Evolutionary conservation across 441 rosid species (phyloP).

Genomic region (Flueggea neowawraea): DNA sequence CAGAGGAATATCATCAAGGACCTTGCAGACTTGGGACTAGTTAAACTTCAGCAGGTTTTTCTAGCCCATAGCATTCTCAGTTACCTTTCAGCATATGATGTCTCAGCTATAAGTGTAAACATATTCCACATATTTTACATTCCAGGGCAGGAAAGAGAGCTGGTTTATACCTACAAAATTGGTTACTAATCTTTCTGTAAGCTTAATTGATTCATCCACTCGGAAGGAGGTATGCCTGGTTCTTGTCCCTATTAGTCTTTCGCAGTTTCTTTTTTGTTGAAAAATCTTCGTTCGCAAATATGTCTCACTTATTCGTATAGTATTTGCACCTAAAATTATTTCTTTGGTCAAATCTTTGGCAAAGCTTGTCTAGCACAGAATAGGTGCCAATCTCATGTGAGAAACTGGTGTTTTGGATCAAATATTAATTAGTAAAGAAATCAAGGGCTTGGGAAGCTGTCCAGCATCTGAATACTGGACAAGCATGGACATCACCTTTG

Average conservation of each 20-base stretch:
- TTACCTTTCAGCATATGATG: background rate
- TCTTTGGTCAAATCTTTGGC: too few relatives aligned
- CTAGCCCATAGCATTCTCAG: constrained; percentile 2
- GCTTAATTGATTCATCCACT: constrained; percentile 83
- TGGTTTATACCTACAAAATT: constrained; percentile 98
- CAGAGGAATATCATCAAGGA: constrained; percentile 74
- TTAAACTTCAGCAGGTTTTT: constrained; percentile 94
- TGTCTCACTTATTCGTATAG: too few relatives aligned
- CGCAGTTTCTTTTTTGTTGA: background rate
- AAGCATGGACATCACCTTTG: too few relatives aligned
- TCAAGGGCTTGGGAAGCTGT: too few relatives aligned
- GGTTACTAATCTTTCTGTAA: constrained; percentile 86
- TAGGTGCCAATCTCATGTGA: too few relatives aligned
- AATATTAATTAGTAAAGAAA: too few relatives aligned
- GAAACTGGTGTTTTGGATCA: too few relatives aligned
- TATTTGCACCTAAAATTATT: too few relatives aligned
- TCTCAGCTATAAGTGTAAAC: background rate
- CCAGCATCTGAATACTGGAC: too few relatives aligned
- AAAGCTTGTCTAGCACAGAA: too few relatives aligned
- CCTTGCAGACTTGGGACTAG: constrained; percentile 93
- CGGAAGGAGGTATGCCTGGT: constrained; percentile 65
- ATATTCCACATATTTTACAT: constrained; percentile 8
- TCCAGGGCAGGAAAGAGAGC: constrained; percentile 93
- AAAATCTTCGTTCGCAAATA: background rate
- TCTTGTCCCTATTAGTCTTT: too few relatives aligned